Conservation (phyloP, 2,329 filamentous ascomycete species). For the Beauveria sp. region DNA sequence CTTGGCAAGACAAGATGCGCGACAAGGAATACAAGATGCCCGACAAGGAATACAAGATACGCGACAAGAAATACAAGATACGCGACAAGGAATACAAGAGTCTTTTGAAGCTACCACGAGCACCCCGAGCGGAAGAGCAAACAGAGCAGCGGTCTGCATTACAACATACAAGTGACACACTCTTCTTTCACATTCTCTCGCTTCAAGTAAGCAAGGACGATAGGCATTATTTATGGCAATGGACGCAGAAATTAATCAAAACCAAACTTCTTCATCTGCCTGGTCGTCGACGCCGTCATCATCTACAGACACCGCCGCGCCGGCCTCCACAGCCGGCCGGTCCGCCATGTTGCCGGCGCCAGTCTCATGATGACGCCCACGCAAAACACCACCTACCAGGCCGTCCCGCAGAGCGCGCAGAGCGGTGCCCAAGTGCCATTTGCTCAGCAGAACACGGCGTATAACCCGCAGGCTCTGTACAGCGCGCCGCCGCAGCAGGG, state of each 20-base stretch:
- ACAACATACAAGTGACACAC: no score
- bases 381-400: constrained; percentile 10
- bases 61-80: not conserved
- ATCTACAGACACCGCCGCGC: constrained; percentile 36
- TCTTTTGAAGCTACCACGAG: not conserved
- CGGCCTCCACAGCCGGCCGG: constrained; percentile 32
- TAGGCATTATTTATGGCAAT: not conserved
- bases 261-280: constrained; percentile 28
- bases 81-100: not conserved
- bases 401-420: constrained; percentile 15
- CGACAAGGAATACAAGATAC: not conserved
- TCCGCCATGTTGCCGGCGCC: constrained; percentile 5
- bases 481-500: constrained; percentile 12
- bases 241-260: not conserved
- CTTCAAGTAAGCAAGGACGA: not conserved
- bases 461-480: constrained; percentile 13
- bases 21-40: not conserved
- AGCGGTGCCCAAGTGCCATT: constrained; percentile 6
- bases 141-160: no score
- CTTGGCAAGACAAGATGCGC: not conserved
- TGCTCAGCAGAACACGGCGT: constrained; percentile 16
- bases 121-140: no score
- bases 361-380: constrained; percentile 2
- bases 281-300: constrained; percentile 33
- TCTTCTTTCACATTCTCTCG: no score